phyloP scores from a whole-genome alignment of 1,139 yeast genomes.

The Taphrina communis region DNA sequence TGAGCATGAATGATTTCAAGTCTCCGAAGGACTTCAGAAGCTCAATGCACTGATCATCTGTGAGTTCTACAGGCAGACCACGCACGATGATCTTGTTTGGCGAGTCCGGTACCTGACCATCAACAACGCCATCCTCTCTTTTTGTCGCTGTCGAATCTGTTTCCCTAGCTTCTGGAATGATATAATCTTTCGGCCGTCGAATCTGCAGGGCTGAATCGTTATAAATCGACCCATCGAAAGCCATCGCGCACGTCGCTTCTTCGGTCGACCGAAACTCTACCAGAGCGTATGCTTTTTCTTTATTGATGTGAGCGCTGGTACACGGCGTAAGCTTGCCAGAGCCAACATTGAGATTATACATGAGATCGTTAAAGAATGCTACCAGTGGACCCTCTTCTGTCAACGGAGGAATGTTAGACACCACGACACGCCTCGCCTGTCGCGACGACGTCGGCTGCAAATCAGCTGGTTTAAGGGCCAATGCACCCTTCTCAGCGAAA shows the following conservation, averaged over 20 bases:
- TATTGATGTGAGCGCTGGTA: conserved; percentile 44
- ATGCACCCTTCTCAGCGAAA: conserved; percentile 52
- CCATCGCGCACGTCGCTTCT: conserved; percentile 65
- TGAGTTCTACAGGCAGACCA: conserved; percentile 55
- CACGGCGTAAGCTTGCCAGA: conserved; percentile 39
- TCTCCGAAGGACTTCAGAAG: conserved; percentile 54
- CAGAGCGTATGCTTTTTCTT: conserved; percentile 44
- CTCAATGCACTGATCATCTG: conserved; percentile 54
- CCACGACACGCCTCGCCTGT: conserved; percentile 59
- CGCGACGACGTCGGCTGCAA: conserved; percentile 48
- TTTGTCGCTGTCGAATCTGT: conserved; percentile 47
- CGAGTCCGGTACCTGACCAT: conserved; percentile 49
- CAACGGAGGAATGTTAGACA: conserved; percentile 58
- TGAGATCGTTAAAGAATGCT: conserved; percentile 46
- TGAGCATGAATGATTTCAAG: conserved; percentile 51
- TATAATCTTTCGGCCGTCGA: conserved; percentile 68
- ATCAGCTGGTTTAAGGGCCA: conserved; percentile 43
- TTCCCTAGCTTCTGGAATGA: conserved; percentile 53
- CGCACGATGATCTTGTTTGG: conserved; percentile 54
- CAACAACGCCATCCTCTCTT: conserved; percentile 40
- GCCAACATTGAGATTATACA: conserved; percentile 45
- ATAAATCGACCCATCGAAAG: conserved; percentile 55
- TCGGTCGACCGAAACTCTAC: conserved; percentile 62
- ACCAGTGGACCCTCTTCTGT: conserved; percentile 47
- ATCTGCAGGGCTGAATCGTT: conserved; percentile 54